phyloP scores from a whole-genome alignment of 208 protist genomes.

The Trypanosoma avium region DNA sequence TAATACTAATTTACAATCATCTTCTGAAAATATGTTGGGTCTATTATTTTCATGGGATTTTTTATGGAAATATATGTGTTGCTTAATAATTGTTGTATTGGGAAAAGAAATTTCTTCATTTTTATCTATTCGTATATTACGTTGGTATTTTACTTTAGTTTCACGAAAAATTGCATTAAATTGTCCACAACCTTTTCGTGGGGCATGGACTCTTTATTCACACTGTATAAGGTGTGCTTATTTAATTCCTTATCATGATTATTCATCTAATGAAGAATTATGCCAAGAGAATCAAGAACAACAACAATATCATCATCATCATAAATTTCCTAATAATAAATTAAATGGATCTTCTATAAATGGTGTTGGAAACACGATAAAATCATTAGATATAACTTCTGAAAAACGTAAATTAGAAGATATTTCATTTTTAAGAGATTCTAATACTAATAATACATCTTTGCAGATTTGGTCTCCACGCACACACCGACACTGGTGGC shows the following conservation, averaged over 20 bases:
- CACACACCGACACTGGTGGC: conserved; percentile 70
- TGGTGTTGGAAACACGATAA: no score
- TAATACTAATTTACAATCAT: conserved; percentile 19
- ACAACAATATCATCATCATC: no score
- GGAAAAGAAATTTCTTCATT: conserved; percentile 48
- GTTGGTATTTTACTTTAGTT: conserved; percentile 45
- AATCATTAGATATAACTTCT: background rate
- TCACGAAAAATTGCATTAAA: conserved; percentile 24
- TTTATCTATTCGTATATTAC: conserved; percentile 27
- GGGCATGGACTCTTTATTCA: conserved; percentile 33
- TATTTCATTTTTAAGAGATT: background rate
- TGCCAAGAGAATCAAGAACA: background rate
- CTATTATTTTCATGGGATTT: conserved; percentile 36
- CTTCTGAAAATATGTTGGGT: conserved; percentile 20
- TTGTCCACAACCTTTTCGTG: conserved; percentile 26
- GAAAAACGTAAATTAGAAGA: background rate
- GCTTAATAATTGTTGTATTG: conserved; percentile 39
- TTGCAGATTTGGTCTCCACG: conserved; percentile 57
- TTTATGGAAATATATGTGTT: conserved; percentile 37
- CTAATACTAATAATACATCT: no score
- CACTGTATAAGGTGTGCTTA: conserved; percentile 24
- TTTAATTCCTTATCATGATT: background rate
- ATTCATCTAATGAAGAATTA: background rate
- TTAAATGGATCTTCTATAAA: no score
- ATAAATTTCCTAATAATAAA: no score